A percentile compares a stretch with the other conserved stretches of the same genome.
phyloP scores from a whole-genome alignment of 2,329 filamentous ascomycete species.

The Amesomyces nigricolor region DNA sequence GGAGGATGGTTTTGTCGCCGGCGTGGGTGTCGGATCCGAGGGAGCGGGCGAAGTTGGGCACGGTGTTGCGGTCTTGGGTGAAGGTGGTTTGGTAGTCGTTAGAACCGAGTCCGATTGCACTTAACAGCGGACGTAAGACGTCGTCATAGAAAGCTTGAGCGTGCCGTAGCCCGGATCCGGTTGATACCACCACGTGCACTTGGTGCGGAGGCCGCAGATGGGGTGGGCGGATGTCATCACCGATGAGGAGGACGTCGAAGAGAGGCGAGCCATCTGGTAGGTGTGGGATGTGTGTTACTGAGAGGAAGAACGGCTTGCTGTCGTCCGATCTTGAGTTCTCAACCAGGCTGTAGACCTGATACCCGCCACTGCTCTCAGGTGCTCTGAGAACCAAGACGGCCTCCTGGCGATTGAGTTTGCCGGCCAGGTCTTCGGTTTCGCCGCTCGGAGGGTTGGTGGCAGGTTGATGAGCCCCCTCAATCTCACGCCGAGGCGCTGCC shows the following conservation, averaged over 20 bases:
- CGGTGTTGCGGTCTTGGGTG: conserved; percentile 58
- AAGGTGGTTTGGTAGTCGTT: conserved; percentile 47
- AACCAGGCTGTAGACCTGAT: conserved; percentile 21
- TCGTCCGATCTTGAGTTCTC: conserved; percentile 8
- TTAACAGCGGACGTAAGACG: conserved; percentile 52
- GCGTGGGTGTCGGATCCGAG: conserved; percentile 31
- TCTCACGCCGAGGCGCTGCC: not conserved
- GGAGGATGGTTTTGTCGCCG: conserved; percentile 51
- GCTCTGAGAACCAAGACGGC: conserved; percentile 26
- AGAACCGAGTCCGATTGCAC: conserved; percentile 35
- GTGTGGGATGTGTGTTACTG: conserved; percentile 20
- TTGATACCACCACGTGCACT: conserved; percentile 63
- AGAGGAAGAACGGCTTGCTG: conserved; percentile 20
- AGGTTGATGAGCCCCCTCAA: not conserved
- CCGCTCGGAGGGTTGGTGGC: not conserved
- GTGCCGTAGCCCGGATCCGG: conserved; percentile 55
- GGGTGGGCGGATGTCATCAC: conserved; percentile 33
- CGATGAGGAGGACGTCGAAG: conserved; percentile 33
- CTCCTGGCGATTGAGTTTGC: conserved; percentile 14
- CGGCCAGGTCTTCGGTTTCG: not conserved
- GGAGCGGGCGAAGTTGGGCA: conserved; percentile 55
- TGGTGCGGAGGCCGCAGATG: conserved; percentile 25
- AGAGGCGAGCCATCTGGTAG: conserved; percentile 33
- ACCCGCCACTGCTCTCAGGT: conserved; percentile 1
- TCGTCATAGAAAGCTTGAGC: conserved; percentile 51